Evolutionary conservation across 345 rosid genomes (phyloP).

Genomic region (Erysimum cheiranthoides): DNA sequence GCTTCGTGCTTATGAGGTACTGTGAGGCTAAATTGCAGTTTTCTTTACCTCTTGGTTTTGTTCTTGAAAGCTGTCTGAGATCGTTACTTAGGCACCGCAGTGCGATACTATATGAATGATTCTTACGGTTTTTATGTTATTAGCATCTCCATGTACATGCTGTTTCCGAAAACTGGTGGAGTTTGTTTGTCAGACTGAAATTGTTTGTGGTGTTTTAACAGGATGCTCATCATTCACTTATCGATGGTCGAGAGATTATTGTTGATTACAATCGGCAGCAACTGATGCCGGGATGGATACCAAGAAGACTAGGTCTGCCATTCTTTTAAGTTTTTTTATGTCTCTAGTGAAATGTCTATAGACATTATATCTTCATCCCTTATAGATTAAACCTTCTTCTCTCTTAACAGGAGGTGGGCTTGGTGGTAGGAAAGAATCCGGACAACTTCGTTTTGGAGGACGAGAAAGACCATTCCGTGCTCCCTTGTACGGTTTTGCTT

Average conservation of each 20-base stretch:
- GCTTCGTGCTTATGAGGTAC: constrained; percentile 85
- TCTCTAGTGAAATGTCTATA: not conserved
- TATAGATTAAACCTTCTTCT: not conserved
- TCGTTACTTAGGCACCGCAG: not conserved
- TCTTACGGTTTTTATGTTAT: constrained; percentile 8
- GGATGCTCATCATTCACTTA: constrained; percentile 82
- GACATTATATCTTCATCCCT: not conserved
- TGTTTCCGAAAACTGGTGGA: not conserved
- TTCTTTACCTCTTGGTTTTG: not conserved
- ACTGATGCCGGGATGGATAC: constrained; percentile 97
- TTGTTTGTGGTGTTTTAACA: constrained; percentile 39
- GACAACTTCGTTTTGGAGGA: constrained; percentile 96
- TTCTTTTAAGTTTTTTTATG: not conserved
- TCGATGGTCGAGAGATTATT: constrained; percentile 77
- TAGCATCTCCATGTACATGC: not conserved
- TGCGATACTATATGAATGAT: not conserved
- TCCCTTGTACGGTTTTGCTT: constrained; percentile 67
- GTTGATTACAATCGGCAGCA: constrained; percentile 91
- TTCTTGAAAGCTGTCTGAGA: not conserved
- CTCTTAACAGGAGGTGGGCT: constrained; percentile 81
- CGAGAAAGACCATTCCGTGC: constrained; percentile 98
- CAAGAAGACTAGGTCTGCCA: constrained; percentile 91
- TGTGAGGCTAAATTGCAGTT: not conserved
- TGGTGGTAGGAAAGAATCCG: constrained; percentile 95
- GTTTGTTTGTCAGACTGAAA: constrained; percentile 1